Evolutionary conservation across 2,329 filamentous ascomycete species (phyloP).

Genomic region (Sarocladiaceae sp.): DNA sequence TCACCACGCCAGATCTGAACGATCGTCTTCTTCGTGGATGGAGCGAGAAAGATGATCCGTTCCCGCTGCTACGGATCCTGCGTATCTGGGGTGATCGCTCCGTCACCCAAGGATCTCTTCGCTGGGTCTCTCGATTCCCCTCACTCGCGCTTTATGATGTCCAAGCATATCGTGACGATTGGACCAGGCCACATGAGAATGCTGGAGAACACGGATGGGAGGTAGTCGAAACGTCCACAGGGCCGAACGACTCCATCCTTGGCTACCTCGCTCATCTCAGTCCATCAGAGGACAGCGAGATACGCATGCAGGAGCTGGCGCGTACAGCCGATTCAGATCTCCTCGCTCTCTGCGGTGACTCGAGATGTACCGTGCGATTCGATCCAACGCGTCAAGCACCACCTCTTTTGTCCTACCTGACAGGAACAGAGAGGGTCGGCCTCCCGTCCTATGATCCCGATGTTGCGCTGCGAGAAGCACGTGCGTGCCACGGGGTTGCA

Average conservation of each 20-base stretch:
- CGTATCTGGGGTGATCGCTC: constrained; percentile 36
- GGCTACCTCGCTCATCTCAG: constrained; percentile 29
- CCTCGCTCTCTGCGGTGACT: constrained; percentile 25
- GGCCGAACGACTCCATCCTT: constrained; percentile 25
- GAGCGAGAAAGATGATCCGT: constrained; percentile 33
- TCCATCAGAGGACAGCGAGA: constrained; percentile 16
- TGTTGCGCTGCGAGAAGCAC: constrained; percentile 20
- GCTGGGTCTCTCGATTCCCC: constrained; percentile 35
- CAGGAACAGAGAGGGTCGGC: background rate
- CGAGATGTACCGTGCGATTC: constrained; percentile 25
- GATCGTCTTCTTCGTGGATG: constrained; percentile 42
- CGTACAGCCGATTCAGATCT: constrained; percentile 29
- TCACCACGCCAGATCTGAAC: constrained; percentile 29
- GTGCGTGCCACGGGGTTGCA: constrained; percentile 26
- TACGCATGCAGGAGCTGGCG: constrained; percentile 20
- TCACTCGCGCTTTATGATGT: constrained; percentile 39
- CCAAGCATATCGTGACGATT: constrained; percentile 28
- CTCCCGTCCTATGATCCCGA: constrained; percentile 23
- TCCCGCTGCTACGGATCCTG: constrained; percentile 40
- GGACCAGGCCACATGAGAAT: constrained; percentile 21
- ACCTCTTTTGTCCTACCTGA: constrained; percentile 2
- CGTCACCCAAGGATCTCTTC: constrained; percentile 33
- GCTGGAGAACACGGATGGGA: constrained; percentile 29
- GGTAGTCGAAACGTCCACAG: constrained; percentile 17
- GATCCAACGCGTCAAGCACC: constrained; percentile 22